Evolutionary conservation across 192 early-diverging fungal genomes (phyloP).

Genomic region (Coemansia erecta): DNA sequence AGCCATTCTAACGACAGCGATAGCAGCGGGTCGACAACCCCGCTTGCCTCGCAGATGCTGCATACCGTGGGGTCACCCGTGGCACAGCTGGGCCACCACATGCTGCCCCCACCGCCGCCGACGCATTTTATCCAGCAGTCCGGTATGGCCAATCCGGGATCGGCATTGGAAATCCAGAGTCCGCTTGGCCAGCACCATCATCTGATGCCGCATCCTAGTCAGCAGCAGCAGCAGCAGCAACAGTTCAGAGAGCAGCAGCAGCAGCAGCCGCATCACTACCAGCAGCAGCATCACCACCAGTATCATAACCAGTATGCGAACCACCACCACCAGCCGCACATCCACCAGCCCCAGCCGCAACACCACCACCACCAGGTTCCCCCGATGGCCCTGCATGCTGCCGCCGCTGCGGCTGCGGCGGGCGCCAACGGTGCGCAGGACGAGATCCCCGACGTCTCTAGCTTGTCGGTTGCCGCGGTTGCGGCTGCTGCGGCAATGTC

Average conservation of each 20-base stretch:
- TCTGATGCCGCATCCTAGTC: conserved; percentile 3
- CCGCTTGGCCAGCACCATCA: conserved; percentile 12
- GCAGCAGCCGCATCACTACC: neutral
- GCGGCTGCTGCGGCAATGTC: conserved; percentile 12
- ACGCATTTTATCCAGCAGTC: conserved; percentile 8
- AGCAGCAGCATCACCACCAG: conserved; percentile 1
- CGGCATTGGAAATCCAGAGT: conserved; percentile 12
- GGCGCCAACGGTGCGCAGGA: neutral
- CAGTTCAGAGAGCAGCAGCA: neutral
- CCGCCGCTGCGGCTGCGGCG: neutral
- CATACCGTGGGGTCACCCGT: neutral
- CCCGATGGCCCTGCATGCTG: neutral
- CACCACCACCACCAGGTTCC: neutral
- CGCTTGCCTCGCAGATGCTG: conserved; percentile 33
- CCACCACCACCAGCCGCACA: neutral
- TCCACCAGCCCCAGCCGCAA: conserved; percentile 4
- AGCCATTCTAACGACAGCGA: conserved; percentile 10
- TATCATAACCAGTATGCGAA: neutral
- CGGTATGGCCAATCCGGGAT: conserved; percentile 11
- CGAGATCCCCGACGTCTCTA: conserved; percentile 6
- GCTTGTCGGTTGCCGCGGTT: conserved; percentile 8
- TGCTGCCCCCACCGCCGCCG: conserved; percentile 27
- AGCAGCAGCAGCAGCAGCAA: conserved; percentile 2
- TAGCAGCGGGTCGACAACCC: conserved; percentile 40
- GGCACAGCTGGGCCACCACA: conserved; percentile 14